Evolutionary conservation across 1,284 basidiomycete species (phyloP).

Genomic region (Leccinum laetum): DNA sequence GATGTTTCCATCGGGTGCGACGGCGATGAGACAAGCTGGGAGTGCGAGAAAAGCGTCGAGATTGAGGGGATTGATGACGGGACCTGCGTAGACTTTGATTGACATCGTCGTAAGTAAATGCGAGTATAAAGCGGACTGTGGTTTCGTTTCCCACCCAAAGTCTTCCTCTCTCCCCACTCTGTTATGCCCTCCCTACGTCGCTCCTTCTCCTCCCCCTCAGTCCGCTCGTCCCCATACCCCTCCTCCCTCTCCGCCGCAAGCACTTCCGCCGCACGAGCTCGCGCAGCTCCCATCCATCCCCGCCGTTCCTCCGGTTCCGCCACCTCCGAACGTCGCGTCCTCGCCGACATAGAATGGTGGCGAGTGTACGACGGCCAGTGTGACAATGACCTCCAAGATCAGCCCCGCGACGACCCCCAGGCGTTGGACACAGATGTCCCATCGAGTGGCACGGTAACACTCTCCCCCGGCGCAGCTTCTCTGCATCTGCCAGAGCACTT

Average conservation of each 20-base stretch:
- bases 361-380: slow-evolving; percentile 69
- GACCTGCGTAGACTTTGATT: slow-evolving; percentile 60
- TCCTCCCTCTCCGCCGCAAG: slow-evolving; percentile 36
- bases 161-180: neutral
- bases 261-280: slow-evolving; percentile 28
- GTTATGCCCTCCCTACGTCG: slow-evolving; percentile 78
- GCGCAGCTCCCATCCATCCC: slow-evolving; percentile 40
- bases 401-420: slow-evolving; percentile 23
- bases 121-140: slow-evolving; percentile 30
- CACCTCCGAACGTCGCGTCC: slow-evolving; percentile 59
- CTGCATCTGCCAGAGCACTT: slow-evolving; percentile 15
- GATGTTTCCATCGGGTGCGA: slow-evolving; percentile 60
- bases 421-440: slow-evolving; percentile 18
- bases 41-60: slow-evolving; percentile 54
- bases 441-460: slow-evolving; percentile 19
- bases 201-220: slow-evolving; percentile 61
- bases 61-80: slow-evolving; percentile 65
- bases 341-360: slow-evolving; percentile 87
- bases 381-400: slow-evolving; percentile 44
- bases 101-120: slow-evolving; percentile 15
- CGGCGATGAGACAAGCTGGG: slow-evolving; percentile 58
- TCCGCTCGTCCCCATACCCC: slow-evolving; percentile 63
- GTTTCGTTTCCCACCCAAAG: slow-evolving; percentile 31
- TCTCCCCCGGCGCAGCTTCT: slow-evolving; percentile 24
- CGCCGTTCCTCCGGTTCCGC: slow-evolving; percentile 69